Base-by-base conservation (phyloP, 257 asterid genomes). In the Nemophila menziesii region DNA sequence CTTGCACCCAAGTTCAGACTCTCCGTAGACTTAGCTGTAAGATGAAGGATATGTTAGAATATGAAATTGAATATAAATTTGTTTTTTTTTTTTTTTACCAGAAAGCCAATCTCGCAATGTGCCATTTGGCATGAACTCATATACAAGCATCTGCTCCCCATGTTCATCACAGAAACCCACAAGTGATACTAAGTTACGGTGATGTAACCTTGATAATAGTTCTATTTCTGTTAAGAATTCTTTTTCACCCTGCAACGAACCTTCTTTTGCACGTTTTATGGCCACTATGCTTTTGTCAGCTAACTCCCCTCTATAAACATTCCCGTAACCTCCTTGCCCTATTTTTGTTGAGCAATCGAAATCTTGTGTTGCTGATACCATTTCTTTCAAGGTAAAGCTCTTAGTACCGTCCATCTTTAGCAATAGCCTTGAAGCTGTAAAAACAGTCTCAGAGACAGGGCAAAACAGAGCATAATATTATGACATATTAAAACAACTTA, bases 81-180 rank as follows among this genome's bases (percentile, higher is more conserved):
- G n/a, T n/a, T n/a, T n/a, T n/a, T n/a, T n/a, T 13, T 29, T 27
- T 37, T 16, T 39, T n/a, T 11, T 62, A 83, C 95, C 92, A 48
- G 90, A 74, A 42, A 86, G 78, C 64, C 81, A 76, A 68, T 86
- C 93, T 18, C 77, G 86, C 38, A 86, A 51, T 18, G 94, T 67
- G 36, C 96, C 94, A 62, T 76, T 81, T 16, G 86, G 74, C 94
- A 86, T 78, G 55, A 71, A 86, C 62, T 86, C 94, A 39, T 86
- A 86, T 45, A 86, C 90, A 46, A 81, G 69, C 86, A 81, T 81
- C 92, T 86, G 93, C 61, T 86, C 96, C 11, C 65, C 83, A 54
- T 79, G 66, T 46, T 86, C 89, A 33, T 76, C 90, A 51, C 93
- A 81, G 40, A 73, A 86, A 3, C 96, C 77, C n/a, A 56, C 27